phyloP scores from a whole-genome alignment of 768 basidiomycete genomes.

The Boletus rubropictus region DNA sequence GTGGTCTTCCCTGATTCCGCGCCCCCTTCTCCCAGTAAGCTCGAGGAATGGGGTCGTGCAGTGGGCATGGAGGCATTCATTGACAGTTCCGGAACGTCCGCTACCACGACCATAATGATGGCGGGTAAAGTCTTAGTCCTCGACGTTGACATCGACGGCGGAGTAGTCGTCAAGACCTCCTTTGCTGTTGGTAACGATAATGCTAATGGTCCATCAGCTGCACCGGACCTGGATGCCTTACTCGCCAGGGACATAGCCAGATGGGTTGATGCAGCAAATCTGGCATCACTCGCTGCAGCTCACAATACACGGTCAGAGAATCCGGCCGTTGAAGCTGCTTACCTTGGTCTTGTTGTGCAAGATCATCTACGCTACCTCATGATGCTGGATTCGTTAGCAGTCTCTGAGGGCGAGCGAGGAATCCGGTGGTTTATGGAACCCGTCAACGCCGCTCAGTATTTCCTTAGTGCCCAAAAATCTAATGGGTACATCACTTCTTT shows the following conservation, averaged over 20 bases:
- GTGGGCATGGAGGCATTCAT: constrained; percentile 74
- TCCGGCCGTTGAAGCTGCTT: constrained; percentile 44
- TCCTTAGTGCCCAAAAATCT: constrained; percentile 14
- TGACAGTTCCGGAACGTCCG: constrained; percentile 44
- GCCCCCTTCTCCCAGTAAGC: constrained; percentile 31
- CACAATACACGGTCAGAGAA: constrained; percentile 40
- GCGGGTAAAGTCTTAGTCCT: constrained; percentile 79
- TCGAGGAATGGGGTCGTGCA: constrained; percentile 56
- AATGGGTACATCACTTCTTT: constrained; percentile 12
- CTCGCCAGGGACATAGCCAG: constrained; percentile 49
- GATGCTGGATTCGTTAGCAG: constrained; percentile 62
- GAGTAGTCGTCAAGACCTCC: constrained; percentile 60
- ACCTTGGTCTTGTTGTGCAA: constrained; percentile 42
- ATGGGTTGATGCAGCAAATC: constrained; percentile 47
- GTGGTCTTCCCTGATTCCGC: constrained; percentile 26
- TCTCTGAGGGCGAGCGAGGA: constrained; percentile 50
- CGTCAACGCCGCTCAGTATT: constrained; percentile 16
- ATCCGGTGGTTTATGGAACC: constrained; percentile 69
- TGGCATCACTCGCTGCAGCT: constrained; percentile 16
- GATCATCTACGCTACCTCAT: constrained; percentile 64
- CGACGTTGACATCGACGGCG: constrained; percentile 57
- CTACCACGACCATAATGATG: constrained; percentile 50
- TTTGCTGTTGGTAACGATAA: constrained; percentile 53
- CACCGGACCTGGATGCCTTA: constrained; percentile 52
- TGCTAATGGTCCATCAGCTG: constrained; percentile 41